Percentiles rank a stretch among this genome's conserved stretches.
Evolutionary conservation across 2,329 filamentous ascomycete species (phyloP).

Genomic region (Nemania diffusa): DNA sequence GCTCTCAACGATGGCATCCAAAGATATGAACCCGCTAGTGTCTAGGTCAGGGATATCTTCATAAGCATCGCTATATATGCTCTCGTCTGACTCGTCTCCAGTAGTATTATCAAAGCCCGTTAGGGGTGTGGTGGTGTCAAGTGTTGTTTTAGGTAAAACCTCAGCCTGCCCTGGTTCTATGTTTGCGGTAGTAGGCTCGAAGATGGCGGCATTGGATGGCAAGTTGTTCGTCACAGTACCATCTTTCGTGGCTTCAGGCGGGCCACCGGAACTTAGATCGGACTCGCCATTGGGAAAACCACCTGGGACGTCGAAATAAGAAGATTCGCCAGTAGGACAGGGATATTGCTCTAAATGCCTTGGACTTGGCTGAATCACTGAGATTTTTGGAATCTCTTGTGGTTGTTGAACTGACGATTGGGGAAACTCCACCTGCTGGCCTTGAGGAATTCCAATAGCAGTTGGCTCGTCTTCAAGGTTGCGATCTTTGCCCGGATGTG

Average conservation of each 20-base stretch:
- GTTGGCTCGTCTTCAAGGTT: conserved; percentile 29
- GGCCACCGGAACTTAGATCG: conserved; percentile 18
- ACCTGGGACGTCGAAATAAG: conserved; percentile 66
- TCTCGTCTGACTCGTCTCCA: conserved; percentile 55
- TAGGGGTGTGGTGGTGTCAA: conserved; percentile 46
- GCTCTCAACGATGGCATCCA: conserved; percentile 76
- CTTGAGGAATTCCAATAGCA: conserved; percentile 34
- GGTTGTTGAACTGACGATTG: conserved; percentile 1
- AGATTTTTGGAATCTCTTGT: conserved; percentile 55
- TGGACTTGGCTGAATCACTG: conserved; percentile 58
- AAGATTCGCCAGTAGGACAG: conserved; percentile 29
- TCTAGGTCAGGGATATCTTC: conserved; percentile 76
- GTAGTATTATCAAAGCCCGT: conserved; percentile 52
- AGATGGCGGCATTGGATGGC: conserved; percentile 32
- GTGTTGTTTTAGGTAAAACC: conserved; percentile 46
- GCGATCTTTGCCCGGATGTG: conserved; percentile 38
- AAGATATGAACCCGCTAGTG: conserved; percentile 74
- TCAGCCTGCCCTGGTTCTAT: conserved; percentile 33
- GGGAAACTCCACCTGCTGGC: background rate
- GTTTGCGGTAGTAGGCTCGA: conserved; percentile 42
- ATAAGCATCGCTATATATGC: conserved; percentile 79
- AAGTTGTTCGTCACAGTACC: background rate
- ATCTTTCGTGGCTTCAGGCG: conserved; percentile 10
- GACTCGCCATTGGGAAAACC: conserved; percentile 62
- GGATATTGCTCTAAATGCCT: conserved; percentile 38